These are phyloP conservation scores for Silene noctiflora DNA, from an alignment of 179 eudicot genomes.

Conservation along the genomic window DNA sequence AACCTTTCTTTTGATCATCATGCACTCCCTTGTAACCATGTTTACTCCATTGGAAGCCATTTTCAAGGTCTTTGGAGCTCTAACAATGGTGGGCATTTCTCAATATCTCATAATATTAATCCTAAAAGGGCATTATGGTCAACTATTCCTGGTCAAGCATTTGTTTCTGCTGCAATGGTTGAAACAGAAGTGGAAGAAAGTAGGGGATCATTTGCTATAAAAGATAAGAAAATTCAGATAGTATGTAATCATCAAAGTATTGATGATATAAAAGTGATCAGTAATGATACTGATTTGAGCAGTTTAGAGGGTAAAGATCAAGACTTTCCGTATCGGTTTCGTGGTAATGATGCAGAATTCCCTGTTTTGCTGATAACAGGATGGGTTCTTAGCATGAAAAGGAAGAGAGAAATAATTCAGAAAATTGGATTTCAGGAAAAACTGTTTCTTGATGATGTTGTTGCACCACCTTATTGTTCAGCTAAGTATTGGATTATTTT, in stretches of 20 bases:
- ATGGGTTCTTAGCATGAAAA: constrained; percentile 41
- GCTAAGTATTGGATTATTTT: constrained; percentile 70
- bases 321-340: constrained; percentile 31
- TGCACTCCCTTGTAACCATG: constrained; percentile 42
- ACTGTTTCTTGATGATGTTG: constrained; percentile 22
- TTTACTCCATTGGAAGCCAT: constrained; percentile 57
- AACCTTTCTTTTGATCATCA: constrained; percentile 45
- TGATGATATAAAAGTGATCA: constrained; percentile 53
- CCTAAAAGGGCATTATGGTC: constrained; percentile 67
- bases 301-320: constrained; percentile 23
- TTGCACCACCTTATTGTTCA: constrained; percentile 26
- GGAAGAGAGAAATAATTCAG: constrained; percentile 21
- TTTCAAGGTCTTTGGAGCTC: constrained; percentile 58
- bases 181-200: constrained; percentile 96
- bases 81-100: constrained; percentile 60
- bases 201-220: constrained; percentile 81
- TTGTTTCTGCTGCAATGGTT: constrained; percentile 65
- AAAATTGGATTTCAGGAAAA: constrained; percentile 19
- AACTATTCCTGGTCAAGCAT: constrained; percentile 71
- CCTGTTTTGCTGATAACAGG: constrained; percentile 66
- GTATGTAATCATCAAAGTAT: constrained; percentile 72
- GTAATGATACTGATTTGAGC: constrained; percentile 27
- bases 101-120: constrained; percentile 55
- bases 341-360: constrained; percentile 29
- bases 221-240: constrained; percentile 46